phyloP scores from a whole-genome alignment of 2,329 filamentous ascomycete genomes.

The Aspergillus spinulosporus region DNA sequence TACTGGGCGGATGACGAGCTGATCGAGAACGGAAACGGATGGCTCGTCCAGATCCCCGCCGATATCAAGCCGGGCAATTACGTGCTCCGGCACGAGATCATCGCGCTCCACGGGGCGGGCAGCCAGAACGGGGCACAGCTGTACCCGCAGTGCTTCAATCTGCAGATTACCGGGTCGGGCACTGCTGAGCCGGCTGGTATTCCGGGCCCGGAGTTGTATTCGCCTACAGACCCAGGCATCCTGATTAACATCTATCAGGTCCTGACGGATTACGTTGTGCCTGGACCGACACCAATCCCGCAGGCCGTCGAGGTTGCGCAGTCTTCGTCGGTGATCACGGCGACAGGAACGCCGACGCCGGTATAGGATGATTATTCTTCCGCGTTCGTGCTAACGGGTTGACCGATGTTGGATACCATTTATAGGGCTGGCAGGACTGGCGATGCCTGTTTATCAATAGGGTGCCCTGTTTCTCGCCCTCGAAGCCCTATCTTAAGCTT shows the following conservation, averaged over 20 bases:
- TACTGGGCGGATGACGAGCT: conserved; percentile 57
- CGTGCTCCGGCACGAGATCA: conserved; percentile 54
- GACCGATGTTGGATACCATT: too few relatives aligned
- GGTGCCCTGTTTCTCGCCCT: too few relatives aligned
- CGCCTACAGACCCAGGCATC: conserved; percentile 55
- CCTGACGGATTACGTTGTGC: conserved; percentile 16
- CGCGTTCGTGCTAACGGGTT: too few relatives aligned
- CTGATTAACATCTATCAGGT: conserved; percentile 55
- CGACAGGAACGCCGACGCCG: conserved; percentile 12
- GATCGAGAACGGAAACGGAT: conserved; percentile 50
- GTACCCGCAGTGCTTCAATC: conserved; percentile 58
- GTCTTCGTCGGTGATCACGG: conserved; percentile 19
- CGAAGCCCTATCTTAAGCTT: too few relatives aligned
- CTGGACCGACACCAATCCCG: conserved; percentile 20
- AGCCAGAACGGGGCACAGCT: conserved; percentile 48
- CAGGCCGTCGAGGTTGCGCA: conserved; percentile 17
- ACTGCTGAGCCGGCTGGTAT: conserved; percentile 47
- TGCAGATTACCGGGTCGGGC: conserved; percentile 56
- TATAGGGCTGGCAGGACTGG: too few relatives aligned
- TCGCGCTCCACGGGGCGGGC: conserved; percentile 49
- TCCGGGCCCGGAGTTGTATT: conserved; percentile 55
- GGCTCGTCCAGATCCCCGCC: conserved; percentile 47
- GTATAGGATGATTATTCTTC: not conserved
- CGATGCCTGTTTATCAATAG: too few relatives aligned
- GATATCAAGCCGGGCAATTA: conserved; percentile 51